A percentile compares a stretch with the other conserved stretches of the same genome.
Conservation (phyloP, 139 green algal species). For the Pseudopediastrum boryanum region DNA sequence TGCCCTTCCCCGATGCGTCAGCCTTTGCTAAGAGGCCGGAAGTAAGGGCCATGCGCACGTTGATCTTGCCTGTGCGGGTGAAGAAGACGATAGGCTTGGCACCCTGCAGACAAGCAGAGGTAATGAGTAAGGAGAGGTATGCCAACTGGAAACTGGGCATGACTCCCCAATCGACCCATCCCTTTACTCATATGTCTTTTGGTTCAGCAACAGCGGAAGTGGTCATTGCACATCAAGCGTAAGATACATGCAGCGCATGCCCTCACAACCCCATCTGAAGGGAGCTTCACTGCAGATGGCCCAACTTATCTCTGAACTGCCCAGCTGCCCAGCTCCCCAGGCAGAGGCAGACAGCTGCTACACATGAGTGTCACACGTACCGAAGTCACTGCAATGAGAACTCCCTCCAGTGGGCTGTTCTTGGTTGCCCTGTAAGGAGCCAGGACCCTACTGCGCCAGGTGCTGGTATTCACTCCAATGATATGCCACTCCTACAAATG, state of each 20-base stretch:
- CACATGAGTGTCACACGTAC: conserved; percentile 24
- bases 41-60: conserved; percentile 39
- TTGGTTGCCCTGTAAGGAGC: conserved; percentile 36
- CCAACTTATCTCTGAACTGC: too few species aligned
- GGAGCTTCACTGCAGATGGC: too few species aligned
- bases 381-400: conserved; percentile 44
- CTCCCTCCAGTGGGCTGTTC: conserved; percentile 37
- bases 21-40: background rate
- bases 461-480: conserved; percentile 39
- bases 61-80: conserved; percentile 47
- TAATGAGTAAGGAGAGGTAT: too few species aligned
- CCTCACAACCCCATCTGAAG: too few species aligned
- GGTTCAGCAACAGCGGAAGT: too few species aligned
- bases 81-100: conserved; percentile 48
- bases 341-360: too few species aligned
- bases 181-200: too few species aligned
- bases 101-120: conserved; percentile 27
- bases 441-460: conserved; percentile 41
- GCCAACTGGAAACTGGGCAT: too few species aligned
- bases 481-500: conserved; percentile 53
- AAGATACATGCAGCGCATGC: too few species aligned
- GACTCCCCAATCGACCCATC: too few species aligned
- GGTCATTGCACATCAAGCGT: too few species aligned
- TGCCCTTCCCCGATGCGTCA: background rate
- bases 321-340: too few species aligned